phyloP scores from a whole-genome alignment of 148 eudicot genomes.

The Rhododendron ovatum region DNA sequence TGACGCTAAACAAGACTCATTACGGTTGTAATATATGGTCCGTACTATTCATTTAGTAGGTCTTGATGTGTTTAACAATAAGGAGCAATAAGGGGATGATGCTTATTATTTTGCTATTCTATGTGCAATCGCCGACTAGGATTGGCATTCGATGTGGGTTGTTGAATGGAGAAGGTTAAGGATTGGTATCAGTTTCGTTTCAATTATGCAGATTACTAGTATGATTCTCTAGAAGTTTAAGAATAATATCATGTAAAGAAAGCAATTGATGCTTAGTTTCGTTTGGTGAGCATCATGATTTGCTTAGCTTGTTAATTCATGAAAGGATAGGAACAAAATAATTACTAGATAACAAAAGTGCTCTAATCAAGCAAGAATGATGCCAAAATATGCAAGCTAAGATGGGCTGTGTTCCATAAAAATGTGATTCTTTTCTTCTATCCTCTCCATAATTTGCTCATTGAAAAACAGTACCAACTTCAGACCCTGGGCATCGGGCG shows the following conservation, averaged over 20 bases:
- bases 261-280: background rate
- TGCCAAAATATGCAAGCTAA: conserved; percentile 3
- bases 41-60: no score
- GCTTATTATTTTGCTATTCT: background rate
- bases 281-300: background rate
- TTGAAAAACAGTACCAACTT: background rate
- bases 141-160: background rate
- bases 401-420: background rate
- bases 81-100: background rate
- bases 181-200: background rate
- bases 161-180: background rate
- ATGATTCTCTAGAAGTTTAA: background rate
- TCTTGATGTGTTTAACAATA: no score
- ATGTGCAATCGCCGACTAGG: background rate
- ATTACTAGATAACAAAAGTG: background rate
- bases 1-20: background rate
- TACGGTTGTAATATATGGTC: background rate
- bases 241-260: background rate
- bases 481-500: background rate
- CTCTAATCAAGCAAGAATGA: conserved; percentile 7
- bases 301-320: background rate
- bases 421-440: background rate
- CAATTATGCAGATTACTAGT: background rate
- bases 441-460: background rate
- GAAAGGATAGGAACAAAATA: background rate